A percentile compares a stretch with the other conserved stretches of the same genome.
phyloP scores from a whole-genome alignment of 148 eudicot species.

The Silene uniflora region DNA sequence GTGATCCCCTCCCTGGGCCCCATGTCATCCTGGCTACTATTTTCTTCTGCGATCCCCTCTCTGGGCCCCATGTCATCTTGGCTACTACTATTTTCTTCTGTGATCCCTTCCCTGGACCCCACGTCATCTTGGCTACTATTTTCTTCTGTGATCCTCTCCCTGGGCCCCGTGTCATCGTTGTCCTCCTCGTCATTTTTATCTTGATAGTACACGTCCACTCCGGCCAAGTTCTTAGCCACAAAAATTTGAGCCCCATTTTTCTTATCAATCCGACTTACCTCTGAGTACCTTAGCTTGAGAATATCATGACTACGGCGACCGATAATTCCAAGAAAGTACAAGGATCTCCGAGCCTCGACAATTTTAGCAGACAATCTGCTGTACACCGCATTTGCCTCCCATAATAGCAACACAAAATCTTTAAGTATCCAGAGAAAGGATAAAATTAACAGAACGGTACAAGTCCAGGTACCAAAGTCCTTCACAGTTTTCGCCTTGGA shows the following conservation, averaged over 20 bases:
- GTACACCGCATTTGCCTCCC: conserved; percentile 15
- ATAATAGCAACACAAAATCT: conserved; percentile 2
- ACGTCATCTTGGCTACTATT: neutral
- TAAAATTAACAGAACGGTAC: neutral
- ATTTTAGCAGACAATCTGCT: neutral
- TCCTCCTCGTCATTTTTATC: conserved; percentile 7
- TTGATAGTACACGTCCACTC: neutral
- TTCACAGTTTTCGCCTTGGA: neutral
- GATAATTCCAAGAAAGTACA: conserved; percentile 9
- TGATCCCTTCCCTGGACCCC: neutral
- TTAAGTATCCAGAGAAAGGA: neutral
- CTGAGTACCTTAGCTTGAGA: conserved; percentile 10
- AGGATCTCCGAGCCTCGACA: neutral
- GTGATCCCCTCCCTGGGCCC: neutral
- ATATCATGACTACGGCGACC: conserved; percentile 9
- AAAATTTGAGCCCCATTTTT: conserved; percentile 4
- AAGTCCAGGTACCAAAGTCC: neutral
- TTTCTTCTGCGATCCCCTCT: too few species aligned
- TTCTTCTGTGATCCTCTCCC: neutral
- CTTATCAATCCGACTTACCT: neutral
- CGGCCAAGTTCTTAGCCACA: neutral
- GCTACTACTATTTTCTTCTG: neutral
- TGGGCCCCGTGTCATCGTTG: neutral
- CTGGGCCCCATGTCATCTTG: neutral
- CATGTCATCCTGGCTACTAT: neutral